Evolutionary conservation across 1,284 basidiomycete genomes (phyloP).

Genomic region (Rhodotorula sp.): DNA sequence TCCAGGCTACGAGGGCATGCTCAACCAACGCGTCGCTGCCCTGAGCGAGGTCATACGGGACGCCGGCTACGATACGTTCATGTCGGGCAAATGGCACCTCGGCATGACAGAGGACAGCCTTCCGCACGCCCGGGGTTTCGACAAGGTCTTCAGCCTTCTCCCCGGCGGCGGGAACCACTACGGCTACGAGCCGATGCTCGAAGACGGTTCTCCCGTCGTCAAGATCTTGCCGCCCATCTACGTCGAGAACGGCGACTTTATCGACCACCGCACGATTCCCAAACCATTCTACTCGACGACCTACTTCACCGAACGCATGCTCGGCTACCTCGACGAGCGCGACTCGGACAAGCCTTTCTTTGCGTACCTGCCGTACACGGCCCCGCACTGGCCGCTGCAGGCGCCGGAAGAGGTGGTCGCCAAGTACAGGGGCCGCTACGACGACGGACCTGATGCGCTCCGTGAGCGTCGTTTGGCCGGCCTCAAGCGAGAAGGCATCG

Average conservation of each 20-base stretch:
- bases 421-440: slow-evolving; percentile 1
- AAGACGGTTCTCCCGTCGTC: slow-evolving; percentile 5
- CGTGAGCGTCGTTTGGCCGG: background rate
- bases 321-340: slow-evolving; percentile 2
- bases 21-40: slow-evolving; percentile 1
- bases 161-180: slow-evolving; percentile 7
- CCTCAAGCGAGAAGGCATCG: background rate
- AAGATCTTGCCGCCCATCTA: slow-evolving; percentile 5
- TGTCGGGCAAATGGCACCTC: slow-evolving; percentile 9
- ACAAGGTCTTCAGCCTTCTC: slow-evolving; percentile 2
- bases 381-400: slow-evolving; percentile 6
- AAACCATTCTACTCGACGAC: slow-evolving; percentile 4
- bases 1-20: slow-evolving; percentile 3
- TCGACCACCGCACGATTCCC: slow-evolving; percentile 7
- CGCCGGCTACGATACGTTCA: slow-evolving; percentile 3
- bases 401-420: slow-evolving; percentile 5
- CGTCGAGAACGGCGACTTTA: slow-evolving; percentile 4
- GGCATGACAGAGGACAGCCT: slow-evolving; percentile 9
- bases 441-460: slow-evolving; percentile 3
- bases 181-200: slow-evolving; percentile 3
- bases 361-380: slow-evolving; percentile 3
- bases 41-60: slow-evolving; percentile 2
- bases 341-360: slow-evolving; percentile 3
- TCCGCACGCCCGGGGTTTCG: slow-evolving; percentile 6
- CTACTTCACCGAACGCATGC: slow-evolving; percentile 4